These are phyloP conservation scores for Turnera subulata DNA, from an alignment of 345 rosid species.

Conservation along the genomic window DNA sequence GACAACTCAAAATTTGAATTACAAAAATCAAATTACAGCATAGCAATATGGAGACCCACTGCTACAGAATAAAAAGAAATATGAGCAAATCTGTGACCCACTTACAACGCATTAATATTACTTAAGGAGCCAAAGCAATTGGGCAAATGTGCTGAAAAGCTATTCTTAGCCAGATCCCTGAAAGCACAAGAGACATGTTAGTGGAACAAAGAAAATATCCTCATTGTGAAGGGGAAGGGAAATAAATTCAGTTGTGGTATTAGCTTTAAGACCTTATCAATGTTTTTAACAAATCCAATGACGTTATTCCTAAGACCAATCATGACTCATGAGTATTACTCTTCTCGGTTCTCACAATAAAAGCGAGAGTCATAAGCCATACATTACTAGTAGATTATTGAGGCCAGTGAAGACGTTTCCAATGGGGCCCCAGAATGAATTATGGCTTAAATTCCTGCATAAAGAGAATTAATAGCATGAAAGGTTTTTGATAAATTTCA, in stretches of 20 bases:
- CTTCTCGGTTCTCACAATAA: neutral
- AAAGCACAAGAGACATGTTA: slow-evolving; percentile 9
- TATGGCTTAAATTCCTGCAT: slow-evolving; percentile 85
- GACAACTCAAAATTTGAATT: neutral
- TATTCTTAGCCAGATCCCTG: slow-evolving; percentile 86
- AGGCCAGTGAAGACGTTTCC: slow-evolving; percentile 76
- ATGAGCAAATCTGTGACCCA: slow-evolving; percentile 9
- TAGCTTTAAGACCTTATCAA: too few species aligned
- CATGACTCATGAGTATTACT: neutral
- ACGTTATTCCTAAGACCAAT: too few species aligned
- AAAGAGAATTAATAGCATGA: slow-evolving; percentile 1
- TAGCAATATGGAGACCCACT: neutral
- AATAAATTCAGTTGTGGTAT: too few species aligned
- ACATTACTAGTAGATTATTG: slow-evolving; percentile 66
- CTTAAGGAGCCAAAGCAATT: slow-evolving; percentile 66
- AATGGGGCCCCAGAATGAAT: slow-evolving; percentile 66
- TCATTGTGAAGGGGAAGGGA: neutral
- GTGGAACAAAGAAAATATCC: neutral
- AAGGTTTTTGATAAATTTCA: slow-evolving; percentile 6
- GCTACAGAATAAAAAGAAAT: slow-evolving; percentile 5
- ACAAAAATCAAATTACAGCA: neutral
- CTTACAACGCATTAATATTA: slow-evolving; percentile 74
- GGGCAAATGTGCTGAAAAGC: slow-evolving; percentile 80
- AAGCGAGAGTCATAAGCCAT: slow-evolving; percentile 22
- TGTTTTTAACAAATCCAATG: too few species aligned